These are phyloP conservation scores for Stagonosporopsis cucurbitacearum DNA, from an alignment of 2,329 filamentous ascomycete species.

Conservation along the genomic window DNA sequence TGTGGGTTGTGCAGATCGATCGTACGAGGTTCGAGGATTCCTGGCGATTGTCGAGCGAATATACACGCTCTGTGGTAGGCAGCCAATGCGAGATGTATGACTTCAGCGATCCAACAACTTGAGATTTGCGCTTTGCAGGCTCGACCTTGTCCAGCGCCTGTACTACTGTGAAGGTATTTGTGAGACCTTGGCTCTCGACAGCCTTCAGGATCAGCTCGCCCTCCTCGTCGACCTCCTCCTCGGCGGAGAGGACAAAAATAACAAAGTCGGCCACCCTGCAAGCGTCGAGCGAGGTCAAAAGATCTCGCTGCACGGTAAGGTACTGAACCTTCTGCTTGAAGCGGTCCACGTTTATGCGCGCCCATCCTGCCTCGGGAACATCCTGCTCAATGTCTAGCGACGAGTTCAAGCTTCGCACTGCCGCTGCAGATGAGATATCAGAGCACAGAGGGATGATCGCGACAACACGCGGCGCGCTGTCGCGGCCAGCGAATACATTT, in stretches of 20 bases:
- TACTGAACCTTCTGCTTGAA: conserved; percentile 97
- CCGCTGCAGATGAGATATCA: conserved; percentile 70
- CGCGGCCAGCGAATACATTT: conserved; percentile 82
- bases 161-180: conserved; percentile 86
- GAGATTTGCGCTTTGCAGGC: conserved; percentile 76
- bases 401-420: conserved; percentile 73
- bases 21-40: conserved; percentile 91
- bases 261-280: conserved; percentile 91
- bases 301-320: conserved; percentile 73
- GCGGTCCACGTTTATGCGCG: conserved; percentile 77
- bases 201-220: conserved; percentile 86
- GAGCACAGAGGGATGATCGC: conserved; percentile 84
- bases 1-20: conserved; percentile 87
- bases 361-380: conserved; percentile 62
- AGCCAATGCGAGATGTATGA: conserved; percentile 96
- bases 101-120: conserved; percentile 81
- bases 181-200: conserved; percentile 92
- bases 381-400: conserved; percentile 80
- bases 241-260: conserved; percentile 80
- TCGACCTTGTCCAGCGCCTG: conserved; percentile 80
- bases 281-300: conserved; percentile 81
- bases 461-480: conserved; percentile 86
- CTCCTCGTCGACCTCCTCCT: conserved; percentile 81
- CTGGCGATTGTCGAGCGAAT: conserved; percentile 84
- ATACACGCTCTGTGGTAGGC: conserved; percentile 87